Conservation (phyloP, 208 protist species). For the Trypanosoma melophagium region DNA sequence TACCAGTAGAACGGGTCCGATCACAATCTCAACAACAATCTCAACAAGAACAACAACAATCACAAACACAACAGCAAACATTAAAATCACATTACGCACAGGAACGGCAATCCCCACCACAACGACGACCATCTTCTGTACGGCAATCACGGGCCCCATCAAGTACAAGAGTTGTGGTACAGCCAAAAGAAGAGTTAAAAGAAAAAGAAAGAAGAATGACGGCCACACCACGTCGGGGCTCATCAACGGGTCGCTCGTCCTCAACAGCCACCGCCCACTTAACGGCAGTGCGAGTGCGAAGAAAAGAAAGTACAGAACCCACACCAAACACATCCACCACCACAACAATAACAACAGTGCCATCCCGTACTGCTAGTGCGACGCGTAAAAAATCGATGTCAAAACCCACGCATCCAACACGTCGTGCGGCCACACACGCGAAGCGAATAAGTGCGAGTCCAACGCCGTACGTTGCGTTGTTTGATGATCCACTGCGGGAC, state of each 20-base stretch:
- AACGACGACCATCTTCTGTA: background rate
- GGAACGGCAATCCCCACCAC: too few relatives aligned
- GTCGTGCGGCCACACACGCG: background rate
- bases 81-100: too few relatives aligned
- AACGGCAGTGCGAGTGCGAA: background rate
- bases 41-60: too few relatives aligned
- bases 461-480: background rate
- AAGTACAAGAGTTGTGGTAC: background rate
- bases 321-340: background rate
- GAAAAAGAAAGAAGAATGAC: background rate
- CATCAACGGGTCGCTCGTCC: background rate
- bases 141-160: background rate
- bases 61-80: too few relatives aligned
- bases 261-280: background rate
- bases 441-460: constrained; percentile 6
- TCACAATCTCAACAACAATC: too few relatives aligned
- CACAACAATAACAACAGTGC: background rate
- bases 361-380: background rate
- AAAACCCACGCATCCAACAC: background rate
- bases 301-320: background rate
- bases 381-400: background rate
- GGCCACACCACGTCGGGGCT: background rate
- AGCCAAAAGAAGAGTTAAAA: background rate
- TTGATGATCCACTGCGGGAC: constrained; percentile 6
- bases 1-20: too few relatives aligned